Percentiles rank a stretch among this genome's conserved stretches.
Conservation (phyloP, 2,329 filamentous ascomycete genomes). For the Hypoxylon sp. region DNA sequence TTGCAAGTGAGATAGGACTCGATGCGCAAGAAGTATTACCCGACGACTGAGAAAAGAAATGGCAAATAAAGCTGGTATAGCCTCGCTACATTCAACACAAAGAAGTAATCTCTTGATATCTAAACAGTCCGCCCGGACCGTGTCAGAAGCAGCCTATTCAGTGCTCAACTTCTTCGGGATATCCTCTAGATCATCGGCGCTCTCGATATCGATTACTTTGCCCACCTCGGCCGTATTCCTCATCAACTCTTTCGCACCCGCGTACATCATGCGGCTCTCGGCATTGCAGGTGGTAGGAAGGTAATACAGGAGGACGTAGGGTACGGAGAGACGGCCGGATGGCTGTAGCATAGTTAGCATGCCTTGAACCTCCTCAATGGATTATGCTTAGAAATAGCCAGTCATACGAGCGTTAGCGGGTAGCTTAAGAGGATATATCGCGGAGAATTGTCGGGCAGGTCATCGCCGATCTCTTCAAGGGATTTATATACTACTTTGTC, state of each 20-base stretch:
- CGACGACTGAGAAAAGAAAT: slow-evolving; percentile 52
- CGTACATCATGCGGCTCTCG: slow-evolving; percentile 92
- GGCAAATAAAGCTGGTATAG: slow-evolving; percentile 35
- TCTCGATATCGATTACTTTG: slow-evolving; percentile 86
- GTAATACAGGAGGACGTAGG: slow-evolving; percentile 96
- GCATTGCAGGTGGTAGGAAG: slow-evolving; percentile 91
- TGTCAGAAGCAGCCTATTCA: slow-evolving; percentile 45
- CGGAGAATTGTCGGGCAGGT: slow-evolving; percentile 91
- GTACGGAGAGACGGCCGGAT: slow-evolving; percentile 86
- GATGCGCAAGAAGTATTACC: slow-evolving; percentile 67
- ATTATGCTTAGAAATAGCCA: not conserved
- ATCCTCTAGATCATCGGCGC: slow-evolving; percentile 83
- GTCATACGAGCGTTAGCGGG: slow-evolving; percentile 82
- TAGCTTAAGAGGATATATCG: slow-evolving; percentile 93
- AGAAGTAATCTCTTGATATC: not conserved
- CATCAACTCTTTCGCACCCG: slow-evolving; percentile 95
- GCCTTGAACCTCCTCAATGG: not conserved
- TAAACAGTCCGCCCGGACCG: not conserved
- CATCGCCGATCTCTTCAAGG: slow-evolving; percentile 84
- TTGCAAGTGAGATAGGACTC: slow-evolving; percentile 75
- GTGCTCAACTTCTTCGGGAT: slow-evolving; percentile 75
- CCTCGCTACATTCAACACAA: slow-evolving; percentile 22
- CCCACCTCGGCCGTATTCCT: slow-evolving; percentile 92
- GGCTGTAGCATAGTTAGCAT: slow-evolving; percentile 62
- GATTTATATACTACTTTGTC: slow-evolving; percentile 82